Base-by-base conservation (phyloP, 768 basidiomycete species). In the Leccinum imitatum region DNA sequence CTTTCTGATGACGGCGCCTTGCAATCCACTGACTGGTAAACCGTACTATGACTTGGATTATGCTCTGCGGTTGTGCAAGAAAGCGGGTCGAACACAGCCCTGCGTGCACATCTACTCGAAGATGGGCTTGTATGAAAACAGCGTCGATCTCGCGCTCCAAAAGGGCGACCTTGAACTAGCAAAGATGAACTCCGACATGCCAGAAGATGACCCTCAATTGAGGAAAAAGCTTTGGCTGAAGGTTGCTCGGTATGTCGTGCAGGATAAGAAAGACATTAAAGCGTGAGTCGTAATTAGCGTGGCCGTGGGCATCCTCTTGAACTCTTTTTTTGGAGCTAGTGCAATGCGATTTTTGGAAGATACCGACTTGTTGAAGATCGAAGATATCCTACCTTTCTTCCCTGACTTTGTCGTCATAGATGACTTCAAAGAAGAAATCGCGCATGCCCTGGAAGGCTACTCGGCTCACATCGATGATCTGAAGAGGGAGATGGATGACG, bases 371-470 rank as follows among this genome's bases (percentile, higher is more conserved):
- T 84, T 99, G 70, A 98, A 98, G 76, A 96, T 99, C 64, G 97
- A 99, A 71, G 97, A 99, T 70, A 97, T 99, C 62, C 78, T 99
- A 17, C 97, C 97, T 6, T 99, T 98, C 87, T 98, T 99, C 86
- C 96, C 97, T 2, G 96, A 98, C 76, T 99, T 99, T 71, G 94
- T 96, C 13, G 92, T 98, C 60, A 98, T 99, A 65, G 97, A 98
- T 71, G 97, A 98, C 71, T 98, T 99, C 83, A 99, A 99, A 73
- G 92, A 96, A 67, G 96, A 98, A 76, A 98, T 98, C 64, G 96
- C 95, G 53, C 88, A 89, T 61, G 97, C 97, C 0, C 77, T 99
- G 64, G 96, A 99, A 71, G 91, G 91, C 2, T 98, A 98, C 71
- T 92, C 93, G 46, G 83, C 87, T 17, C 91, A 94, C 66, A 98